These are phyloP conservation scores for Podospora pseudocomata DNA, from an alignment of 495 filamentous ascomycete species.

Conservation along the genomic window DNA sequence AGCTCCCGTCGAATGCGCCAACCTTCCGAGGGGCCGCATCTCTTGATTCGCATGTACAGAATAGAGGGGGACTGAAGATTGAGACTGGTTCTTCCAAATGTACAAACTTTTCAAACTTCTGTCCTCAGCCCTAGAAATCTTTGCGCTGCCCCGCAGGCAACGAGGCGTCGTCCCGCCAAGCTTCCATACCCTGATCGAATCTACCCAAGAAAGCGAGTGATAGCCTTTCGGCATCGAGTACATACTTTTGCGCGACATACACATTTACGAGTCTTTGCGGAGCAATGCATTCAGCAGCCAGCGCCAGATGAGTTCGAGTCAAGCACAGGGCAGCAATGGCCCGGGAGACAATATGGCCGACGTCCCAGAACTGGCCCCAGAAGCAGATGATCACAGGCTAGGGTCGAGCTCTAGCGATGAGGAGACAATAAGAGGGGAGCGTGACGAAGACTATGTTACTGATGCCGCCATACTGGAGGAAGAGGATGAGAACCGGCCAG, in stretches of 20 bases:
- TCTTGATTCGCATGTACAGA: not conserved
- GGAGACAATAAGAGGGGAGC: constrained; percentile 43
- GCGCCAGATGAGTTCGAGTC: constrained; percentile 50
- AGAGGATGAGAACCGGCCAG: constrained; percentile 24
- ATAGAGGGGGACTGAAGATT: not conserved
- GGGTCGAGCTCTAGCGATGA: constrained; percentile 42
- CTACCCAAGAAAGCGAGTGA: not conserved
- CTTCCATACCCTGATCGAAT: not conserved
- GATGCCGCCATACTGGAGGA: constrained; percentile 41
- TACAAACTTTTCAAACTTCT: not conserved
- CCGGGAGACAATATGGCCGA: constrained; percentile 39
- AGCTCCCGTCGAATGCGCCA: not conserved
- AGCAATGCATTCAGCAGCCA: constrained; percentile 36
- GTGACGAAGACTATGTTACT: constrained; percentile 39
- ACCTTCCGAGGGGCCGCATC: not conserved
- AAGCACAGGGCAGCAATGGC: constrained; percentile 46
- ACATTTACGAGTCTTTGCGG: constrained; percentile 5
- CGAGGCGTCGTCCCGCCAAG: not conserved
- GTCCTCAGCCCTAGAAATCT: not conserved
- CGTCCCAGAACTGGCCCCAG: constrained; percentile 37
- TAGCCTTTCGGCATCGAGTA: not conserved
- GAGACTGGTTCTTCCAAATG: not conserved
- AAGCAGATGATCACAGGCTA: constrained; percentile 17
- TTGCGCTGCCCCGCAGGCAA: not conserved
- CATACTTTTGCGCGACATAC: not conserved